Conservation (phyloP, 768 basidiomycete species). For the Lyophyllum semitale region DNA sequence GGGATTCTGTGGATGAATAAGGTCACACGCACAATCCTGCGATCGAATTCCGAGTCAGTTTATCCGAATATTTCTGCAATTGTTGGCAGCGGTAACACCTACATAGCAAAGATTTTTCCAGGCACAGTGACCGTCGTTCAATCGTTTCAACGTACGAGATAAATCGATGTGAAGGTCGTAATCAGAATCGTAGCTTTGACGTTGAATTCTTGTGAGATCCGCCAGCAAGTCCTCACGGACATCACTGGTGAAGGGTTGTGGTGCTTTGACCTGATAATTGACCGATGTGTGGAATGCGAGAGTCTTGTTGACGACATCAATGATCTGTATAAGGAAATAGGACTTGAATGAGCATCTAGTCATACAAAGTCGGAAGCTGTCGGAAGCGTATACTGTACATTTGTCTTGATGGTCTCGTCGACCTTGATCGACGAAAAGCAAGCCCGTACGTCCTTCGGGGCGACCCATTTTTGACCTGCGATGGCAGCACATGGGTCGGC, state of each 20-base stretch:
- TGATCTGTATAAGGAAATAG: slow-evolving; percentile 42
- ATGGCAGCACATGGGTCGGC: slow-evolving; percentile 54
- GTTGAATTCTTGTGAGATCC: slow-evolving; percentile 51
- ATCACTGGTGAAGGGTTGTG: slow-evolving; percentile 50
- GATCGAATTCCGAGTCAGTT: too few relatives aligned
- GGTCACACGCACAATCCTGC: slow-evolving; percentile 22
- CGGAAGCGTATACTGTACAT: slow-evolving; percentile 35
- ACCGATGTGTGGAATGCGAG: slow-evolving; percentile 63
- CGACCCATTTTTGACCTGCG: slow-evolving; percentile 56
- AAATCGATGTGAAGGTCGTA: slow-evolving; percentile 59
- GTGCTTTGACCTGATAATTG: slow-evolving; percentile 59
- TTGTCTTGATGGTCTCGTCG: slow-evolving; percentile 46
- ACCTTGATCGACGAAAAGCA: slow-evolving; percentile 54
- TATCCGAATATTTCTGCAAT: not conserved
- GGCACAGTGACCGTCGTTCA: slow-evolving; percentile 62
- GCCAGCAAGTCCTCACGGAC: slow-evolving; percentile 58
- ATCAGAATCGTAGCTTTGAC: slow-evolving; percentile 47
- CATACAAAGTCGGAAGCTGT: not conserved
- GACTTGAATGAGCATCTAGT: not conserved
- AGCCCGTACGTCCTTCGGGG: slow-evolving; percentile 49
- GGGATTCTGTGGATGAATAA: not conserved
- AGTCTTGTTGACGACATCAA: slow-evolving; percentile 60
- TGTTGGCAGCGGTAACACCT: slow-evolving; percentile 21
- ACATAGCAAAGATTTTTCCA: slow-evolving; percentile 56
- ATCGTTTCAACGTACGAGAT: slow-evolving; percentile 51